Base-by-base conservation (phyloP, 768 basidiomycete genomes). In the Suillus lakei region DNA sequence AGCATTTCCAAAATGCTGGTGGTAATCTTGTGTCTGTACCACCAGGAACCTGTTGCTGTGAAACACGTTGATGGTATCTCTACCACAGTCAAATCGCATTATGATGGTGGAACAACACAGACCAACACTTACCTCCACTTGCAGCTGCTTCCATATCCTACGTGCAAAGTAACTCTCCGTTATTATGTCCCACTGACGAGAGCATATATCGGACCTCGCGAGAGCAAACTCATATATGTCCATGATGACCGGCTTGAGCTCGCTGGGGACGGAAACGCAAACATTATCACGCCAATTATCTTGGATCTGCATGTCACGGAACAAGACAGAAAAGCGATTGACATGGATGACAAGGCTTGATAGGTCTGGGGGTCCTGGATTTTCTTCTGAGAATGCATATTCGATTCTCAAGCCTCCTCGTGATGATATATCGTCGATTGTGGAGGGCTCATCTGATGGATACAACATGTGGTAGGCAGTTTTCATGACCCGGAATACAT, bases 161-260 rank as follows among this genome's bases (percentile, higher is more conserved):
- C 30, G 32, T 55, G 32, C 54, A 55, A 55, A 34, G 18, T 36
- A 32, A 13, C n/a, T 34, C 21, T 54, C 53, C n/a, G 51, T 53
- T 28, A 21, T 30, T 51, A 28, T 53, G 28, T 30, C 28, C 30
- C 21, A 55, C 12, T 32, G 32, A 7, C 5, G 32, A 55, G 54
- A 55, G n/a, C 21, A 21, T 23, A 55, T 5, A n/a, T 72, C 68
- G 16, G 12, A 55, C 54, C 21, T 23, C 13, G 54, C 54, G 3
- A 36, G n/a, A n/a, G 32, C 32, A 34, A 55, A 55, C 54, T 55
- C 54, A 23, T 34, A 55, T 21, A 36, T 53, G 18, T 53, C 51
- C 51, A 53, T 53, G 18, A 55, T 36, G n/a, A 32, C 32, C 6
- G 21, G n/a, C 12, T 2, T 12, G 10, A 55, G 54, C 21, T n/a